Base-by-base conservation (phyloP, 1,139 yeast species). In the Nakaseomyces kungkrabaensis region DNA sequence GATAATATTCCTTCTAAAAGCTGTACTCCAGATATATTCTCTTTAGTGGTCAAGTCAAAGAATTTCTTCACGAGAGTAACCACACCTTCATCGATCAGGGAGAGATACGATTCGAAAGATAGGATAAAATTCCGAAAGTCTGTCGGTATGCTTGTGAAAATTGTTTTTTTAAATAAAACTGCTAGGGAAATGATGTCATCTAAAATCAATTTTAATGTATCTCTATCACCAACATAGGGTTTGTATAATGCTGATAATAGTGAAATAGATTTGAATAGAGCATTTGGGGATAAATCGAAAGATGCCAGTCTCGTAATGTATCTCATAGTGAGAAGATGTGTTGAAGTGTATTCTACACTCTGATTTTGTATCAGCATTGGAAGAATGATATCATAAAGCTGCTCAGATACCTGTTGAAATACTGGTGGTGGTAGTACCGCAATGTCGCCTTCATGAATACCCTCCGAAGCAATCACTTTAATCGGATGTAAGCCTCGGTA, bases 381-480 rank as follows among this genome's bases (percentile, higher is more conserved):
- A 4, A 32, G 29, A 11, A 31, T 32, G 13, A 33, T 32, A 11
- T 22, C 17, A 50, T 51, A 57, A 26, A 45, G 32, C 4, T 33
- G 13, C 7, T 48, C 48, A 26, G 53, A 33, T 22, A 50, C 10
- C 5, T 38, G 37, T 11, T 46, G 10, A 1, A 58, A 48, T n/a
- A 58, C 43, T 1, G 56, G 48, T 8, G 48, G 43, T 8, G 45
- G 48, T 8, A 46, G 6, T n/a, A 31, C 38, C 5, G 48, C 34
- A 26, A 59, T 56, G 17, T 59, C 60, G 1, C 44, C 49, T 4
- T 45, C 34, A 4, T 43, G 44, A 4, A 57, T 50, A 7, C 62
- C 62, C 1, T 49, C 52, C 1, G 62, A 54, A 2, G 59, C 57
- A 29, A 58, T 52, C 3, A 59, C 60, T 45, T 52, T 56, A 37